phyloP scores from a whole-genome alignment of 2,329 filamentous ascomycete genomes.

The Parafenestella ontariensis region DNA sequence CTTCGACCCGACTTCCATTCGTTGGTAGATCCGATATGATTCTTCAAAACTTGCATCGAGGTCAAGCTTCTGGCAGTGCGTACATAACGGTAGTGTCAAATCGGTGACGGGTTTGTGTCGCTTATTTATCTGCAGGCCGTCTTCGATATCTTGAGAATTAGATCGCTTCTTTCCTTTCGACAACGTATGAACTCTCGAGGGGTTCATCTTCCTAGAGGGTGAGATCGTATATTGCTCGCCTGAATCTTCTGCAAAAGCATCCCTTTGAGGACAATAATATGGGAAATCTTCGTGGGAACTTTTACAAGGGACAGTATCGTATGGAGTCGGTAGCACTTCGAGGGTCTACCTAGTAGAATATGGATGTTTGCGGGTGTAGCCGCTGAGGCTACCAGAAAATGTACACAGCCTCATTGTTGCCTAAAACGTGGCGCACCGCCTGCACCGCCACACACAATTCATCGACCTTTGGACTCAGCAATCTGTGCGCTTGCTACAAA shows the following conservation, averaged over 20 bases:
- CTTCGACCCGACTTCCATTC: not conserved
- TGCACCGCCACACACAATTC: too few relatives aligned
- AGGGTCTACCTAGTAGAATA: not conserved
- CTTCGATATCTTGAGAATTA: not conserved
- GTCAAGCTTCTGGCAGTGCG: constrained; percentile 4
- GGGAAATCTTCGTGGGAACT: too few relatives aligned
- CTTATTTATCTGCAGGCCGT: not conserved
- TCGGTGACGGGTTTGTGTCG: not conserved
- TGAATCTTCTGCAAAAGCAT: too few relatives aligned
- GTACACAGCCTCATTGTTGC: not conserved
- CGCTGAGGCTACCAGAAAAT: not conserved
- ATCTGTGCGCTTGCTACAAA: too few relatives aligned
- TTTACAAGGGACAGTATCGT: too few relatives aligned
- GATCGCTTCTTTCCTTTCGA: not conserved
- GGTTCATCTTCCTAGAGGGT: not conserved
- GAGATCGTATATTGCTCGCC: not conserved
- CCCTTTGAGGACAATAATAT: too few relatives aligned
- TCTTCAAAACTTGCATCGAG: constrained; percentile 5
- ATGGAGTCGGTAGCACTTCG: too few relatives aligned
- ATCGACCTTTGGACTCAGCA: too few relatives aligned
- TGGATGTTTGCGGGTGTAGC: not conserved
- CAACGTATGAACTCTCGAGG: not conserved
- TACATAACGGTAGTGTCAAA: not conserved
- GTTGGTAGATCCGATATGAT: constrained; percentile 2
- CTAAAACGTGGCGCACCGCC: not conserved